Base-by-base conservation (phyloP, 139 green algal species). In the Haematococcus lacustris region DNA sequence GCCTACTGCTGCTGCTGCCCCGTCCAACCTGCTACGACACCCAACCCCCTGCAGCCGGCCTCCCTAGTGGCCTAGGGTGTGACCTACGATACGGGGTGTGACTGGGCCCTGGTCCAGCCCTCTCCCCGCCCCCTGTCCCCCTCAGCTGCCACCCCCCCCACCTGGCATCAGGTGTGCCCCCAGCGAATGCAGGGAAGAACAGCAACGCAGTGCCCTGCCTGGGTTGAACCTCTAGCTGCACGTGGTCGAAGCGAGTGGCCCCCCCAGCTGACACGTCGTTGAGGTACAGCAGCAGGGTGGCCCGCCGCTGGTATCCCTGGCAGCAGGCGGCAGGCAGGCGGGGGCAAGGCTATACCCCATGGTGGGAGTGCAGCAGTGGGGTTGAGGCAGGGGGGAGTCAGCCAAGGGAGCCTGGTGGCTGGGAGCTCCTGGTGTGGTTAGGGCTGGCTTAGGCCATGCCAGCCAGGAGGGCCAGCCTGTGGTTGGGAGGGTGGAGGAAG, bases 201-300 rank as follows among this genome's bases (percentile, higher is more conserved):
- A 93, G 72, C 47, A 93, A 74, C n/a, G 83, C 86, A 3, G 37
- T 78, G 69, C 88, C 88, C 68, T 78, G 73, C 23, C 38, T 33
- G 0, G 88, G 88, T 72, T 79, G 60, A 34, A 93, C 83, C 25
- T 76, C 70, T 7, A 93, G 61, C 50, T 78, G 78, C 57, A 93
- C 74, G 35, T 83, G 67, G 53, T 92, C 83, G 71, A 93, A 93
- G 47, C 73, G 68, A 1, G 88, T 93, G 30, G 73, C 71, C 30
- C 88, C 88, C 37, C 88, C 88, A 38, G 76, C 38, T 2, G 34
- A 2, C 21, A 84, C 78, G 57, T 78, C 77, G 66, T 93, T 93
- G 9, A 93, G 73, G 71, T 95, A 95, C 5, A 91, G 38, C 51
- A 95, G 83, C 74, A 95, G 67, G 5, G 90, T 95, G 72, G 86